Base-by-base conservation (phyloP, 2,329 filamentous ascomycete genomes). In the Aureobasidium mangrovei region DNA sequence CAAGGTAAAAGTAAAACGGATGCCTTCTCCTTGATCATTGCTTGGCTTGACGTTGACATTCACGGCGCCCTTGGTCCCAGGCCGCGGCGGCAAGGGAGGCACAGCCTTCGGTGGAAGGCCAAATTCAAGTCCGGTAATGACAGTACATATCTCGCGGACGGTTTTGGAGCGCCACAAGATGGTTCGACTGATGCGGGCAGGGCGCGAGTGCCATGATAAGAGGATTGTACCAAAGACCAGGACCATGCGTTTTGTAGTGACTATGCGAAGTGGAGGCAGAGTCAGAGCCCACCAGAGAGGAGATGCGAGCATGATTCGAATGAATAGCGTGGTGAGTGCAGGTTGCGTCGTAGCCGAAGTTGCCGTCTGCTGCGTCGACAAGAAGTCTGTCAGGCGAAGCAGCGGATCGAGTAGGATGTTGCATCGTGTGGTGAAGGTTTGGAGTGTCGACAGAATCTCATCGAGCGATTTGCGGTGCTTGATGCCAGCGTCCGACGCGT, bases 1-100 rank as follows among this genome's bases (percentile, higher is more conserved):
- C 2, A 98, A 78, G 45, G 93, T 91, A 59, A 98, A 98, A 0
- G 93, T 98, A 65, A 98, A 98, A 42, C 90, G 87, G 10, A 98
- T 88, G 1, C 91, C 90, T 0, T 89, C 81, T 27, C 68, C 66
- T 18, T 67, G 64, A 24, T 71, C 69, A 46, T 65, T 67, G 9
- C 69, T 68, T 5, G 75, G 74, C 27, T 74, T 73, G 31, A 78
- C 70, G 31, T 75, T 70, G 1, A 69, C 68, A 24, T 38, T 49
- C 18, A 56, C 52, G n/a, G 68, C 67, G 32, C 63, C 62, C 6
- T 71, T 65, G 60, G 71, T 72, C 38, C 75, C 73, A 55, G 75
- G 72, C 36, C 70, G 67, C 35, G 71, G 69, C 10, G 69, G 70
- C 32, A 71, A 63, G 42, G 65, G 60, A 44, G 72, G 67, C 35